phyloP scores from a whole-genome alignment of 805 yeast genomes.

The Scheffersomyces coipomensis region DNA sequence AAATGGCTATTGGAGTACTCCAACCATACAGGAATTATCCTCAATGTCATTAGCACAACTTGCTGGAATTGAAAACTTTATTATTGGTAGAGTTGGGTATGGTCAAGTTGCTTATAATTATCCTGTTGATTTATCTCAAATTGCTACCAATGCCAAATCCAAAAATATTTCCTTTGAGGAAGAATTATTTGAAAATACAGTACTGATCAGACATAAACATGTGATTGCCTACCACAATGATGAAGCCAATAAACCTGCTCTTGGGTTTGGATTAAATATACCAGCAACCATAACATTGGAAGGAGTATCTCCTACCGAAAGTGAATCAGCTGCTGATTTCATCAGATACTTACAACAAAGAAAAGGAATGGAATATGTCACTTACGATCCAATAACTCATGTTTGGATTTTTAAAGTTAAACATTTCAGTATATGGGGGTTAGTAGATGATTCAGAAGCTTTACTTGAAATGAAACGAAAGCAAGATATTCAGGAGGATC shows the following conservation, averaged over 20 bases:
- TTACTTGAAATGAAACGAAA: constrained; percentile 31
- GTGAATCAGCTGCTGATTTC: constrained; percentile 44
- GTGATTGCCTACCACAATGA: constrained; percentile 62
- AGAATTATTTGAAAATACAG: constrained; percentile 35
- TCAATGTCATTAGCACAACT: constrained; percentile 46
- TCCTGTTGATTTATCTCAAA: constrained; percentile 67
- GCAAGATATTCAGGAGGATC: constrained; percentile 43
- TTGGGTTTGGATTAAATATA: constrained; percentile 70
- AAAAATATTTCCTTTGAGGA: constrained; percentile 35
- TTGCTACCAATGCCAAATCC: constrained; percentile 40
- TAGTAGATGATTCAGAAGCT: constrained; percentile 40
- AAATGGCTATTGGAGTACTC: constrained; percentile 71
- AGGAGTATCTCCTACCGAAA: constrained; percentile 51
- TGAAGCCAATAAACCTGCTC: constrained; percentile 50
- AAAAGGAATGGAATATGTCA: constrained; percentile 74
- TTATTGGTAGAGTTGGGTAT: constrained; percentile 63
- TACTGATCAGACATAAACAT: constrained; percentile 45
- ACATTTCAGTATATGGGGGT: constrained; percentile 95
- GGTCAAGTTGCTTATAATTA: constrained; percentile 66
- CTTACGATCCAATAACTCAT: constrained; percentile 74
- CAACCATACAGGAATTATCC: constrained; percentile 52
- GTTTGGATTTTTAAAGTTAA: constrained; percentile 79
- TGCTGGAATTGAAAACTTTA: constrained; percentile 57
- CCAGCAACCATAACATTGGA: constrained; percentile 74
- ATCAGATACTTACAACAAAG: constrained; percentile 50